Conservation (phyloP, 148 eudicot genomes). For the Polygonum maritimum region DNA sequence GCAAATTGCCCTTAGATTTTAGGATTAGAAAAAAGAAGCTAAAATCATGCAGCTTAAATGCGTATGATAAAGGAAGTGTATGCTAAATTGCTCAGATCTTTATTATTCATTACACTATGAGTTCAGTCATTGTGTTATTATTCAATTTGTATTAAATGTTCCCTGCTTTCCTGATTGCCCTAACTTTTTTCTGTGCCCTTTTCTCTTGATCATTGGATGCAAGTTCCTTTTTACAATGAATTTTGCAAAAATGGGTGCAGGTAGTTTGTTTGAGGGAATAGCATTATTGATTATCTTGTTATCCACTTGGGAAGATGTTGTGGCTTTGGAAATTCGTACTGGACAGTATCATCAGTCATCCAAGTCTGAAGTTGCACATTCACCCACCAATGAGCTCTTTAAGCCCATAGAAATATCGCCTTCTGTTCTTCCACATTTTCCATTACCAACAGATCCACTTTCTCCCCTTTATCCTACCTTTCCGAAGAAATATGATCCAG, state of each 20-base stretch:
- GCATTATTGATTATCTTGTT: constrained; percentile 37
- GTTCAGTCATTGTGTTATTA: not conserved
- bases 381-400: constrained; percentile 49
- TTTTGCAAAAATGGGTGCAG: constrained; percentile 34
- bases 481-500: constrained; percentile 67
- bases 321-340: constrained; percentile 25
- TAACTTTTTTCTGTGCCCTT: not conserved
- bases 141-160: not conserved
- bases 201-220: not conserved
- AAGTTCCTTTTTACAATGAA: not conserved
- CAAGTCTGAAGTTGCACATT: constrained; percentile 35
- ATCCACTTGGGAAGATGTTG: constrained; percentile 33
- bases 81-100: not conserved
- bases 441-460: constrained; percentile 40
- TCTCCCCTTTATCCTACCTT: constrained; percentile 77
- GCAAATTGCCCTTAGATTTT: not conserved
- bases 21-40: not conserved
- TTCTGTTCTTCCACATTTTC: constrained; percentile 64
- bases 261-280: constrained; percentile 34
- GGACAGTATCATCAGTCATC: constrained; percentile 28
- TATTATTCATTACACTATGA: not conserved
- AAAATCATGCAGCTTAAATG: not conserved
- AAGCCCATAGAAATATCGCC: constrained; percentile 87
- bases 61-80: not conserved
- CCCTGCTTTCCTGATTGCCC: not conserved